Evolutionary conservation across 2,329 filamentous ascomycete genomes (phyloP).

Genomic region (Sclerotiophoma versabilis): DNA sequence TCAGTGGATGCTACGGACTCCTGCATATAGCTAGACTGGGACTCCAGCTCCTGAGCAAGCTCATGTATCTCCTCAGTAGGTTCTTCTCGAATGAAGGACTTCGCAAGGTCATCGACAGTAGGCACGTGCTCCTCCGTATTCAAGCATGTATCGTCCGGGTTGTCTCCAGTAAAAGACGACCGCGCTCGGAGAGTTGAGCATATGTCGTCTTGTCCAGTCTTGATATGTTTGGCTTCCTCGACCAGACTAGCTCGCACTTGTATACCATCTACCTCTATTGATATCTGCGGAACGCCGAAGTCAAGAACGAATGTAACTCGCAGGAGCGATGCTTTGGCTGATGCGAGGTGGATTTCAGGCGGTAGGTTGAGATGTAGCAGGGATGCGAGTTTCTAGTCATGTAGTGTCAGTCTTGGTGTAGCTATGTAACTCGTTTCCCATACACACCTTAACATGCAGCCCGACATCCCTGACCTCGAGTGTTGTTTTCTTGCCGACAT

Average conservation of each 20-base stretch:
- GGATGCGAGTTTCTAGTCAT: slow-evolving; percentile 74
- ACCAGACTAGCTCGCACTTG: slow-evolving; percentile 64
- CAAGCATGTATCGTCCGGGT: slow-evolving; percentile 26
- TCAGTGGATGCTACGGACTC: slow-evolving; percentile 67
- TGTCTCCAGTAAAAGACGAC: slow-evolving; percentile 18
- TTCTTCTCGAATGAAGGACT: slow-evolving; percentile 79
- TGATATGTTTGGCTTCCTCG: slow-evolving; percentile 21
- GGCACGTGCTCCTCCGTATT: slow-evolving; percentile 60
- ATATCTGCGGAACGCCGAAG: slow-evolving; percentile 83
- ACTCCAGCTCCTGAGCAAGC: slow-evolving; percentile 72
- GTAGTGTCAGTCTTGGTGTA: not conserved
- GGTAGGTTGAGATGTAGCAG: slow-evolving; percentile 73
- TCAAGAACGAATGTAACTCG: slow-evolving; percentile 87
- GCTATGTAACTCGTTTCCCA: not conserved
- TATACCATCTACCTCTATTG: slow-evolving; percentile 81
- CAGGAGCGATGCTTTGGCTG: slow-evolving; percentile 77
- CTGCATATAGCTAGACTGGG: slow-evolving; percentile 68
- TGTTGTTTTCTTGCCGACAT: slow-evolving; percentile 79
- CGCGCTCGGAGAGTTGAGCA: slow-evolving; percentile 11
- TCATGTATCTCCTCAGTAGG: slow-evolving; percentile 69
- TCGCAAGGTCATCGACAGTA: slow-evolving; percentile 74
- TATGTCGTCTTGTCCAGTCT: slow-evolving; percentile 10
- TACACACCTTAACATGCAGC: slow-evolving; percentile 74
- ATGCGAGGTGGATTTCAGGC: slow-evolving; percentile 71
- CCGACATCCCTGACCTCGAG: slow-evolving; percentile 89